Evolutionary conservation across 106 monocot species (phyloP).

Genomic region (Dendrobium huoshanense): DNA sequence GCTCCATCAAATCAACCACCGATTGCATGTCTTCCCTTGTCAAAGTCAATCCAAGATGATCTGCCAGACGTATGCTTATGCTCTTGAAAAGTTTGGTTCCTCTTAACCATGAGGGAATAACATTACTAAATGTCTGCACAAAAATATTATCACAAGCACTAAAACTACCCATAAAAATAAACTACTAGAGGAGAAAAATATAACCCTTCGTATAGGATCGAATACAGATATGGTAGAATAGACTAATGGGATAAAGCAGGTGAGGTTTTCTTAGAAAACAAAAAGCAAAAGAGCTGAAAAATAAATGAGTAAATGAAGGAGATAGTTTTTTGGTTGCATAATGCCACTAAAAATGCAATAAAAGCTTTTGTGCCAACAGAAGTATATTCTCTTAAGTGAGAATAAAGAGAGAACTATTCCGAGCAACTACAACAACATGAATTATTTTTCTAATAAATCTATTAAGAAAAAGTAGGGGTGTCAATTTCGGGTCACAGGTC

Average conservation of each 20-base stretch:
- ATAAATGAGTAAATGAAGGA: neutral
- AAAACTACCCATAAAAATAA: neutral
- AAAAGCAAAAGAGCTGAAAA: neutral
- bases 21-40: conserved; percentile 67
- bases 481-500: no score
- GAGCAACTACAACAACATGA: neutral
- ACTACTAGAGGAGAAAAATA: neutral
- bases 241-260: neutral
- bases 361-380: neutral
- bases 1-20: conserved; percentile 87
- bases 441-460: no score
- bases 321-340: neutral
- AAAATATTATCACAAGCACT: conserved; percentile 4
- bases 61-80: conserved; percentile 43
- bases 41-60: conserved; percentile 74
- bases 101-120: conserved; percentile 59
- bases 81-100: conserved; percentile 33
- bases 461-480: no score
- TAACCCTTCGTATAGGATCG: neutral
- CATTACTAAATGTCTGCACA: conserved; percentile 47
- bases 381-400: neutral
- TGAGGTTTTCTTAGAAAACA: neutral
- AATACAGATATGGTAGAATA: neutral
- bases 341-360: neutral
- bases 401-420: neutral